Conservation (phyloP, 768 basidiomycete genomes). For the Kwoniella shandongensis region DNA sequence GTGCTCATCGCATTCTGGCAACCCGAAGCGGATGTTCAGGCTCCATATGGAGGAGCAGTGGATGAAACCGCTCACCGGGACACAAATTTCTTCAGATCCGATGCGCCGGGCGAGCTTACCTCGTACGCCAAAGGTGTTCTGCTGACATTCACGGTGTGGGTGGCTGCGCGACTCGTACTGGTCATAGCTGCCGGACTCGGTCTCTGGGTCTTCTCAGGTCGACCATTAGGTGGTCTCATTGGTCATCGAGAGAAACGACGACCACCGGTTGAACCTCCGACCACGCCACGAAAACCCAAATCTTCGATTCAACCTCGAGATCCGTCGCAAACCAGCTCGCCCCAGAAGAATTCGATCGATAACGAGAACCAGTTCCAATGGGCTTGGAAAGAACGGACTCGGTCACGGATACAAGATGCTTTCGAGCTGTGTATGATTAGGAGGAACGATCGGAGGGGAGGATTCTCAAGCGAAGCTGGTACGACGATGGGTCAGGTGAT, state of each 20-base stretch:
- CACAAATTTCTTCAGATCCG: slow-evolving; percentile 68
- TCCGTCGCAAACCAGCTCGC: slow-evolving; percentile 34
- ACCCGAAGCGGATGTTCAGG: slow-evolving; percentile 58
- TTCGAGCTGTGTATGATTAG: slow-evolving; percentile 74
- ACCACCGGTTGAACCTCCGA: slow-evolving; percentile 7
- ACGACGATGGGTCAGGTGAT: too few relatives aligned
- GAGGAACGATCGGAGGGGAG: not conserved
- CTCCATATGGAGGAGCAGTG: slow-evolving; percentile 59
- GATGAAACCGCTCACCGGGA: slow-evolving; percentile 58
- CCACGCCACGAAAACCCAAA: slow-evolving; percentile 21
- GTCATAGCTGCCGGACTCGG: slow-evolving; percentile 72
- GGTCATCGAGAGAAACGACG: slow-evolving; percentile 43
- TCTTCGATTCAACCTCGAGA: slow-evolving; percentile 23
- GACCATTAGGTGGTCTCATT: slow-evolving; percentile 76
- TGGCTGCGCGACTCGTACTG: slow-evolving; percentile 70
- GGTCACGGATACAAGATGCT: slow-evolving; percentile 70
- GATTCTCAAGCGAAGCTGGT: not conserved
- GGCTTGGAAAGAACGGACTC: slow-evolving; percentile 74
- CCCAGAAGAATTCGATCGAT: slow-evolving; percentile 31
- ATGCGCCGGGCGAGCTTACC: slow-evolving; percentile 64
- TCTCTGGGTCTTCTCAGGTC: slow-evolving; percentile 74
- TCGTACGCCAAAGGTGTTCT: slow-evolving; percentile 75
- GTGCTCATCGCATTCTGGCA: slow-evolving; percentile 67
- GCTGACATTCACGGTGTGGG: slow-evolving; percentile 76
- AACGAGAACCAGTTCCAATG: slow-evolving; percentile 65